Base-by-base conservation (phyloP, 805 yeast genomes). In the Scheffersomyces ergatensis region DNA sequence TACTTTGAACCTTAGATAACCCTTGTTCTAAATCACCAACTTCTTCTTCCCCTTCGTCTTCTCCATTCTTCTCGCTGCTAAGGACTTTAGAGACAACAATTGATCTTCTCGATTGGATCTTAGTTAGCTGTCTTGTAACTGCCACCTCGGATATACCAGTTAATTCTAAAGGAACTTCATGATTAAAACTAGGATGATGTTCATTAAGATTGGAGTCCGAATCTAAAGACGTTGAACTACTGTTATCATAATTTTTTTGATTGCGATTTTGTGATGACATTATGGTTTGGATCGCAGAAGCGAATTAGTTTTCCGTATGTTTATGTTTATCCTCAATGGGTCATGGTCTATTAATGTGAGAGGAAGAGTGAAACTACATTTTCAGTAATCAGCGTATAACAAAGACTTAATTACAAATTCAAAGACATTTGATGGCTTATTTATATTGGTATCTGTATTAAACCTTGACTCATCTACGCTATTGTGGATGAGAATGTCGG, bases 81-180 rank as follows among this genome's bases (percentile, higher is more conserved):
- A 12, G 11, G 4, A 29, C 11, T n/a, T 25, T 33, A 2, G 34
- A n/a, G 7, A 21, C 19, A 15, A 17, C 18, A 21, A 33, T 25
- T 9, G 50, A 41, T 16, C 54, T 36, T 17, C 50, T 33, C 13
- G 62, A 57, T 27, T 53, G 56, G 13, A 54, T 49, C 23, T 54
- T 36, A 2, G 57, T 46, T 3, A 54, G 14, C 34, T 37, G 52
- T 21, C 57, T 29, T 2, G 51, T 44, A 1, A 50, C 50, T 3
- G 62, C 62, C 7, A 51, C 54, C 3, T 48, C 46, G 9, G 58
- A 45, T 9, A 55, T 48, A 4, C 46, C 39, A 19, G 48, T 37
- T 14, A 54, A 38, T 23, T 55, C 57, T 14, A 55, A 24, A 9
- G 57, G 57, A 4, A 54, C 51, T 8, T 49, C 53, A 26, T 35